Conservation (phyloP, 2,329 filamentous ascomycete species). For the Alternaria hordeiaustralica region DNA sequence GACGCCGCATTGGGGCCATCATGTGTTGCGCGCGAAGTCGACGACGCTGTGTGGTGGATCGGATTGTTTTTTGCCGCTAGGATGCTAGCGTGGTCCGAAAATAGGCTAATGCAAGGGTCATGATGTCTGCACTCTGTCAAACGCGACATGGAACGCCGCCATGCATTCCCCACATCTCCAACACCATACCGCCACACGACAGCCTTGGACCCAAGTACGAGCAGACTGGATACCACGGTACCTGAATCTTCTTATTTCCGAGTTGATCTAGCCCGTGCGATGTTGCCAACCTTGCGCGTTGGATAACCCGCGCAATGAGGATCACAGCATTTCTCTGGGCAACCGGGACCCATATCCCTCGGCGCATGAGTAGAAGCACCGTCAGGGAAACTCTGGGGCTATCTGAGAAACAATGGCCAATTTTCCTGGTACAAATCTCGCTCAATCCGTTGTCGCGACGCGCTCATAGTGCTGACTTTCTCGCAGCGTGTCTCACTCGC, state of each 20-base stretch:
- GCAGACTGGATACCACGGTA: no score
- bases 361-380: not conserved
- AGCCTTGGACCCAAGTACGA: not conserved
- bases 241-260: not conserved
- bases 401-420: slow-evolving; percentile 7
- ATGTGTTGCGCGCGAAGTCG: not conserved
- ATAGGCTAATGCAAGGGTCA: not conserved
- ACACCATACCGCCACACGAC: not conserved
- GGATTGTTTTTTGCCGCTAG: not conserved
- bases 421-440: slow-evolving; percentile 3
- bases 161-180: not conserved
- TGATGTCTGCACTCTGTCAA: not conserved
- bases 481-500: slow-evolving; percentile 3
- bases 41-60: not conserved
- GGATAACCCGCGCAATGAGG: not conserved
- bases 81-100: not conserved
- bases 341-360: not conserved
- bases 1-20: not conserved
- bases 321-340: slow-evolving; percentile 1
- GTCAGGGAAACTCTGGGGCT: slow-evolving; percentile 2
- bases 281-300: not conserved
- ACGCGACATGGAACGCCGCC: not conserved
- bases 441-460: not conserved
- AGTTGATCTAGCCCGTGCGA: not conserved
- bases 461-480: not conserved